Conservation (phyloP, 768 basidiomycete genomes). For the Mycena metata region DNA sequence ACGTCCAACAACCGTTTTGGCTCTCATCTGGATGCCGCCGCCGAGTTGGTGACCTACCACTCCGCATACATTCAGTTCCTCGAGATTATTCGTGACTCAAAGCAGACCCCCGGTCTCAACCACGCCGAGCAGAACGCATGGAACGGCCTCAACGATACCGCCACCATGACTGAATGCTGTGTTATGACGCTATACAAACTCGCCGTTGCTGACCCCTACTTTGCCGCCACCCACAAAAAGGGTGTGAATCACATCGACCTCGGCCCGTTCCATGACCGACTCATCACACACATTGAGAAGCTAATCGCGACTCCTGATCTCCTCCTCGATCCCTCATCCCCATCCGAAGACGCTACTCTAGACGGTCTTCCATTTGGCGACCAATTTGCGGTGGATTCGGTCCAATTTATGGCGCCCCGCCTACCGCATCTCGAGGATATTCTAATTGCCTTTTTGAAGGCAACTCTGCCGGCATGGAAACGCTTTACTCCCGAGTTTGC, state of each 20-base stretch:
- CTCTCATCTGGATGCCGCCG: conserved; percentile 15
- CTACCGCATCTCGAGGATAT: background rate
- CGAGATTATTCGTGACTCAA: background rate
- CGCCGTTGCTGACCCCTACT: background rate
- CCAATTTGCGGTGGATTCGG: background rate
- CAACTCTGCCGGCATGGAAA: background rate
- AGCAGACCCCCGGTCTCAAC: conserved; percentile 6
- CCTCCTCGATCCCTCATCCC: background rate
- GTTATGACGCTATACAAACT: conserved; percentile 13
- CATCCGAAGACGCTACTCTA: background rate
- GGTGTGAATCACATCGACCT: background rate
- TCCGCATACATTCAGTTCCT: conserved; percentile 3
- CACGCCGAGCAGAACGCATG: background rate
- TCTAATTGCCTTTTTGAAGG: background rate
- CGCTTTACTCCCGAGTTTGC: background rate
- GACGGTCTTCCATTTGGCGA: background rate
- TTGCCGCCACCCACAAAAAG: background rate
- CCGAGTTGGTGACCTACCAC: background rate
- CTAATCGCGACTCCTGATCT: background rate
- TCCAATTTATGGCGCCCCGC: background rate
- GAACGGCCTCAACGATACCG: background rate
- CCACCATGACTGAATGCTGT: background rate
- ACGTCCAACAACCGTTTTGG: conserved; percentile 40
- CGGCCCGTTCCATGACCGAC: background rate
- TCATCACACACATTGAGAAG: background rate